Base-by-base conservation (phyloP, 1,284 basidiomycete genomes). In the Ustilago vetiveriae region DNA sequence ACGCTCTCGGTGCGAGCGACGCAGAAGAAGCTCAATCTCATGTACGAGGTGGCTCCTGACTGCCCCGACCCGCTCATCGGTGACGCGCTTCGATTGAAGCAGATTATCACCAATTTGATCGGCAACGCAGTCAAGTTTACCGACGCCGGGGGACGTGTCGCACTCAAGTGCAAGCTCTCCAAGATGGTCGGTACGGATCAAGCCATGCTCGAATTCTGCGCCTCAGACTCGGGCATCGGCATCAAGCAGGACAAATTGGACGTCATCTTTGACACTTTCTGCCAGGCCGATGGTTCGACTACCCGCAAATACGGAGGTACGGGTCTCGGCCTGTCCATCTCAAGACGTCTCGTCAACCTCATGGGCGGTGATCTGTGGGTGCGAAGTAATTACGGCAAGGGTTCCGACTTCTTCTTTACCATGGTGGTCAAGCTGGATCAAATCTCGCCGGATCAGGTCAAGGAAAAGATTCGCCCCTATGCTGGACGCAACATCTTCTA, bases 301-400 rank as follows among this genome's bases (percentile, higher is more conserved):
- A 84, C 84, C 36, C 62, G 83, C 32, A 96, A 98, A 86, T 98
- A 98, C 76, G 95, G 95, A 69, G 95, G 95, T 41, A 98, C 96
- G 0, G 96, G 96, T 81, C 87, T 98, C 1, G 96, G 95, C n/a
- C 85, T 98, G 58, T 72, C 75, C 23, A 83, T 84, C 59, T 84
- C 83, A 35, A 80, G 98, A 78, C 90, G 95, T 0, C 88, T 99
- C 19, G 95, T 98, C 43, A 92, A 90, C 68, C 89, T 98, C 72
- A 99, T 99, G 96, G 89, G 92, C 76, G 96, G 96, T 56, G 93
- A 96, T 79, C 92, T 99, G 85, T 98, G 96, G 96, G 96, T 99
- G 41, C 92, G 96, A 82, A 91, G 89, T 62, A 92, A 96, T 44
- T 85, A 84, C 69, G 88, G 91, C 46, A 90, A 92, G 76, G 96